Percentiles rank a stretch among this genome's conserved stretches.
Conservation (phyloP, 306 rosid species). For the Rosa chinensis region DNA sequence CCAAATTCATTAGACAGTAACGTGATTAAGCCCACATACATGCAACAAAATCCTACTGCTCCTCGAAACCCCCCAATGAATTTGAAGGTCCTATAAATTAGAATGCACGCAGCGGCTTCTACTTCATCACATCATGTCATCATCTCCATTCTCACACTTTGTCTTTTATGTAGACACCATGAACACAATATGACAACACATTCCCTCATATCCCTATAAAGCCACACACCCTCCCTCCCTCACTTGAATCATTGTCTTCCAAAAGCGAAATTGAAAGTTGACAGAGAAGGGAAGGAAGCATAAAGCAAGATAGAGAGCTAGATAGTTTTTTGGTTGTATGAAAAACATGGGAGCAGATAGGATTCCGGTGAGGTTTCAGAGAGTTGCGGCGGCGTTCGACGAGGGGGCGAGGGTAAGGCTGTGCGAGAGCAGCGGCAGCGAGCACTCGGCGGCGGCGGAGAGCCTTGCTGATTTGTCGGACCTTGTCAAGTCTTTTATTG, state of each 20-base stretch:
- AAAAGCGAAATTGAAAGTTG: neutral
- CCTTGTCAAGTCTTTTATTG: slow-evolving; percentile 78
- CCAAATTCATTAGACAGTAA: slow-evolving; percentile 21
- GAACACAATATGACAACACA: slow-evolving; percentile 27
- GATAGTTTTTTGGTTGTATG: too few relatives aligned
- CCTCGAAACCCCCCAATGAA: neutral
- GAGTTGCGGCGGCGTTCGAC: slow-evolving; percentile 69
- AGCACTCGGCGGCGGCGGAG: slow-evolving; percentile 57
- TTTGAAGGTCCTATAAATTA: slow-evolving; percentile 26
- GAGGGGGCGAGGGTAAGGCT: slow-evolving; percentile 45
- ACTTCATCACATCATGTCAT: slow-evolving; percentile 16
- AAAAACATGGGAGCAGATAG: slow-evolving; percentile 7
- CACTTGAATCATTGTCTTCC: slow-evolving; percentile 3
- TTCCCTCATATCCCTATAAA: neutral
- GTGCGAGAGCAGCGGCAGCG: slow-evolving; percentile 87
- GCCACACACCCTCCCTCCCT: neutral
- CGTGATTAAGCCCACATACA: slow-evolving; percentile 37
- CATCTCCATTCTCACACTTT: neutral
- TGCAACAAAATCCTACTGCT: neutral
- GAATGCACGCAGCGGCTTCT: slow-evolving; percentile 24
- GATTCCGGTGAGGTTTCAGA: slow-evolving; percentile 51
- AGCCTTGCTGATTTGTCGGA: slow-evolving; percentile 56
- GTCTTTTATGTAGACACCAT: slow-evolving; percentile 40
- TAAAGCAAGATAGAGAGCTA: neutral
- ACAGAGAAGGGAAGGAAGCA: neutral